phyloP scores from a whole-genome alignment of 306 rosid species.

The Cicer yamashitae region DNA sequence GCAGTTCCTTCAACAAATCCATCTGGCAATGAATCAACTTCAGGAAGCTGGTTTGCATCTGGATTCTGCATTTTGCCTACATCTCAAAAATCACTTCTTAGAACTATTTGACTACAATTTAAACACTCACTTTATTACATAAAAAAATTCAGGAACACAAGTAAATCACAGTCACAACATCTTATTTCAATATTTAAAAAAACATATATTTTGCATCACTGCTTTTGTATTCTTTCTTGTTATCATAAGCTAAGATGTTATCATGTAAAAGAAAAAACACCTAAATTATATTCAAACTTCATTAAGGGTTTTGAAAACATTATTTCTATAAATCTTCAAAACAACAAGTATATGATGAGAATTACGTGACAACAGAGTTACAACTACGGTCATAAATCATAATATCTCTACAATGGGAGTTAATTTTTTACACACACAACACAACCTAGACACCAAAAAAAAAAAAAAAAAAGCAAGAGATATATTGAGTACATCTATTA shows the following conservation, averaged over 20 bases:
- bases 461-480: background rate
- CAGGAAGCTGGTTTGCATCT: conserved; percentile 87
- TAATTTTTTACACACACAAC: background rate
- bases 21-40: conserved; percentile 87
- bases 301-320: conserved; percentile 22
- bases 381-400: background rate
- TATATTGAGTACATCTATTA: background rate
- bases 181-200: background rate
- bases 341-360: background rate
- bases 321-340: background rate
- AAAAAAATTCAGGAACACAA: background rate
- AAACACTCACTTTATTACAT: conserved; percentile 19
- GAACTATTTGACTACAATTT: conserved; percentile 36
- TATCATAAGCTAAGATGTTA: conserved; percentile 4
- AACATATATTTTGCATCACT: conserved; percentile 19
- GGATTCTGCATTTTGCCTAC: conserved; percentile 79
- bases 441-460: background rate
- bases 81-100: conserved; percentile 42
- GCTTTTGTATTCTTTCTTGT: conserved; percentile 24
- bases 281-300: conserved; percentile 20
- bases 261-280: background rate
- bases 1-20: conserved; percentile 83
- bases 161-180: conserved; percentile 2
- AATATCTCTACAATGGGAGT: conserved; percentile 17
- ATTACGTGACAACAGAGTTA: conserved; percentile 7